phyloP scores from a whole-genome alignment of 805 yeast genomes.

The Suhomyces emberorum region DNA sequence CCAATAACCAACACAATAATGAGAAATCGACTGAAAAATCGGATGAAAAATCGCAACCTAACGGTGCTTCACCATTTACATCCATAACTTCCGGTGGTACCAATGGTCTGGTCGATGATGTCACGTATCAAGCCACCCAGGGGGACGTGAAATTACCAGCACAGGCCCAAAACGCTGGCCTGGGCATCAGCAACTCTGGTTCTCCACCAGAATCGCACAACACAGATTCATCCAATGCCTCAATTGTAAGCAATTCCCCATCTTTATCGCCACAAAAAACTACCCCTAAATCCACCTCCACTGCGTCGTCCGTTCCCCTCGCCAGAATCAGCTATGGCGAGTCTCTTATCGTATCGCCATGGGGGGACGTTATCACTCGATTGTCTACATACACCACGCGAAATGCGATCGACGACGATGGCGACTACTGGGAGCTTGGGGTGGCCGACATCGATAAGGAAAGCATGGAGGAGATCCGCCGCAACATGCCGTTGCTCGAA shows the following conservation, averaged over 20 bases:
- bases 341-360: slow-evolving; percentile 83
- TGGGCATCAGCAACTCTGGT: slow-evolving; percentile 16
- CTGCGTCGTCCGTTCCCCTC: slow-evolving; percentile 2
- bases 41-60: too few species aligned
- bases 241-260: too few species aligned
- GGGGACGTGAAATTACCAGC: too few species aligned
- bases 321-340: slow-evolving; percentile 82
- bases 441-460: slow-evolving; percentile 66
- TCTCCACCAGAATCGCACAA: background rate
- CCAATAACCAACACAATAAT: too few species aligned
- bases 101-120: background rate
- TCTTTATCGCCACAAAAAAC: too few species aligned
- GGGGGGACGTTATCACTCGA: slow-evolving; percentile 76
- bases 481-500: slow-evolving; percentile 71
- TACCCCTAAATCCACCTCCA: too few species aligned
- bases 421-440: slow-evolving; percentile 42
- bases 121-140: background rate
- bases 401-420: slow-evolving; percentile 19
- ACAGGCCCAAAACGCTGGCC: background rate
- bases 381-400: slow-evolving; percentile 28
- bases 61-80: too few species aligned
- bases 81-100: slow-evolving; percentile 23
- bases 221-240: background rate
- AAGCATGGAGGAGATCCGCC: slow-evolving; percentile 48
- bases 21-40: too few species aligned